Percentiles rank a stretch among this genome's conserved stretches.
Evolutionary conservation across 495 filamentous ascomycete species (phyloP).

Genomic region (Letharia columbiana): DNA sequence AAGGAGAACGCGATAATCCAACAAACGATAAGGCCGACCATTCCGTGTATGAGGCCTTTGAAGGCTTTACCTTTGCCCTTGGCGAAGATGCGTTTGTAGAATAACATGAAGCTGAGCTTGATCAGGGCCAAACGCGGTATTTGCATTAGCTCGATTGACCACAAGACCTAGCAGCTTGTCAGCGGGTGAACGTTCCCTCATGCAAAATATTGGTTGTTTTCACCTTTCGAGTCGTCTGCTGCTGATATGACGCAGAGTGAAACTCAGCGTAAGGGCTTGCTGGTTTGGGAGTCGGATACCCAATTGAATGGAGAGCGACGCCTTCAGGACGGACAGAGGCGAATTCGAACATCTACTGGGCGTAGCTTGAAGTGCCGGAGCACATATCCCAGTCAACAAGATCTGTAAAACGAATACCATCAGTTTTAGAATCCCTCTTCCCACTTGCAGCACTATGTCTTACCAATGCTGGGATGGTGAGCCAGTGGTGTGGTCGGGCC

Average conservation of each 20-base stretch:
- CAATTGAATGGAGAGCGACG: neutral
- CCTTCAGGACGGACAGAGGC: neutral
- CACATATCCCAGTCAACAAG: slow-evolving; percentile 1
- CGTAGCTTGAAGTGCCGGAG: slow-evolving; percentile 5
- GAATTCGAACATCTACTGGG: neutral
- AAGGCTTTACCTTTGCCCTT: too few species aligned
- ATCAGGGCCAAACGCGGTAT: too few species aligned
- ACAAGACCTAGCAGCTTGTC: too few species aligned
- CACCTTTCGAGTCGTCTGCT: slow-evolving; percentile 3
- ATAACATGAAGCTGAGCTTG: too few species aligned
- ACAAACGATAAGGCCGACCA: too few species aligned
- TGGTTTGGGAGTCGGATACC: slow-evolving; percentile 7
- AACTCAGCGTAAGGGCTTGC: slow-evolving; percentile 4
- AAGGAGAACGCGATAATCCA: too few species aligned
- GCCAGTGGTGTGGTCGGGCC: slow-evolving; percentile 10
- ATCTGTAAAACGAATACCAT: neutral
- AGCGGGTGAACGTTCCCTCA: too few species aligned
- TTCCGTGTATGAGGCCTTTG: too few species aligned
- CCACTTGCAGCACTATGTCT: neutral
- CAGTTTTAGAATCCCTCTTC: neutral
- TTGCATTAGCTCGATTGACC: too few species aligned
- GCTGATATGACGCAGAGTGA: slow-evolving; percentile 6
- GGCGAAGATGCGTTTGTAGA: too few species aligned
- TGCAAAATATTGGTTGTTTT: too few species aligned
- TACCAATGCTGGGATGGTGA: slow-evolving; percentile 12